These are phyloP conservation scores for Skeletonema tropicum DNA, from an alignment of 108 stramenopile genomes.

Conservation along the genomic window DNA sequence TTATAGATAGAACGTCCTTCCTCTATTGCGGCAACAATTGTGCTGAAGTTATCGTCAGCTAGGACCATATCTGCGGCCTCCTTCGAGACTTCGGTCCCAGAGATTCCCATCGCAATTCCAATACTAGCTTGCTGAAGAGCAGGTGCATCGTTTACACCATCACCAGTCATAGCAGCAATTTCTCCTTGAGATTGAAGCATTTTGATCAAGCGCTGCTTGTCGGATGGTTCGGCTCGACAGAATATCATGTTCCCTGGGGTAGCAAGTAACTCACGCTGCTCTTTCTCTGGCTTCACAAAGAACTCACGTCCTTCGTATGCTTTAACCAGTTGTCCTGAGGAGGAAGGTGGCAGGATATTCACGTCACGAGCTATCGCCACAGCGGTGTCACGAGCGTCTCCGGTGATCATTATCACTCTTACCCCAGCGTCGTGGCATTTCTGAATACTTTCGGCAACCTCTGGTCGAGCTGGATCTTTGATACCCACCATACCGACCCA, in stretches of 20 bases:
- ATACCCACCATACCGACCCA: slow-evolving; percentile 96
- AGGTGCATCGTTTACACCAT: slow-evolving; percentile 99
- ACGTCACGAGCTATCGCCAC: slow-evolving; percentile 89
- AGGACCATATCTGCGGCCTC: slow-evolving; percentile 90
- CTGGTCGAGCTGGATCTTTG: slow-evolving; percentile 98
- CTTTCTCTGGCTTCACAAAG: slow-evolving; percentile 67
- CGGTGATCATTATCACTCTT: slow-evolving; percentile 99
- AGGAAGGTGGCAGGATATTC: slow-evolving; percentile 66
- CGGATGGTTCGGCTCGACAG: slow-evolving; percentile 96
- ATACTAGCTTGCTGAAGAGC: slow-evolving; percentile 92
- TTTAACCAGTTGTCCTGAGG: slow-evolving; percentile 50
- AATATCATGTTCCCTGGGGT: slow-evolving; percentile 91
- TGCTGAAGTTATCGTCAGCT: slow-evolving; percentile 98
- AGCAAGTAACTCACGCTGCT: slow-evolving; percentile 69
- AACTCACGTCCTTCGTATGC: slow-evolving; percentile 90
- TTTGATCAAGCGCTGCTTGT: slow-evolving; percentile 96
- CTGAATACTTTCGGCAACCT: slow-evolving; percentile 93
- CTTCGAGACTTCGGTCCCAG: slow-evolving; percentile 88
- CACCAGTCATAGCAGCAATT: slow-evolving; percentile 98
- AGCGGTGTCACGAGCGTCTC: slow-evolving; percentile 97
- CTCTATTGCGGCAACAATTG: slow-evolving; percentile 96
- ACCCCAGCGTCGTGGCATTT: slow-evolving; percentile 92
- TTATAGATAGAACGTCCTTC: slow-evolving; percentile 97
- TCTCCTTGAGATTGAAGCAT: slow-evolving; percentile 93
- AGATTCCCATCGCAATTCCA: slow-evolving; percentile 95